Percentiles rank a stretch among this genome's conserved stretches.
These are phyloP conservation scores for Citrus cavaleriei DNA, from an alignment of 345 rosid genomes.

Conservation along the genomic window DNA sequence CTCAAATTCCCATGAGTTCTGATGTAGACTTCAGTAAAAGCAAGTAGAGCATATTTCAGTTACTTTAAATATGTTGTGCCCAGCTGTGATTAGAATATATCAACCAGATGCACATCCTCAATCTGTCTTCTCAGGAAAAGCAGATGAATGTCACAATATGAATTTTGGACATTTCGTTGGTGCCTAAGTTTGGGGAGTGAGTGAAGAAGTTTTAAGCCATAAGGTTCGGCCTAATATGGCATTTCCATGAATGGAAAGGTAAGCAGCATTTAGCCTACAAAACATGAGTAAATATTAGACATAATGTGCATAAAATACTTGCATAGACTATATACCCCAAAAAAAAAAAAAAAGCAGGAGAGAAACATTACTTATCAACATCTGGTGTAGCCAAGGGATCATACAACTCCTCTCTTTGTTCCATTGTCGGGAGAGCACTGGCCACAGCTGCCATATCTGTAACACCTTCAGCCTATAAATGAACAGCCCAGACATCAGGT, in stretches of 20 bases:
- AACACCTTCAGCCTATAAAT: slow-evolving; percentile 66
- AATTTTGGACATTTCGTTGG: not conserved
- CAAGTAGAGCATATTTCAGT: too few species aligned
- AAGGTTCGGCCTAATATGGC: slow-evolving; percentile 66
- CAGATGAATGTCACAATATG: not conserved
- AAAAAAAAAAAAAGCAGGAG: not conserved
- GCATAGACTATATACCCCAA: too few species aligned
- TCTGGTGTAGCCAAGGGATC: slow-evolving; percentile 89
- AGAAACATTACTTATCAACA: slow-evolving; percentile 62
- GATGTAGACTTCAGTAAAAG: not conserved
- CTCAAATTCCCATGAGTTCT: not conserved
- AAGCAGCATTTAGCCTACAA: slow-evolving; percentile 71
- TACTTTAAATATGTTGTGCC: too few species aligned
- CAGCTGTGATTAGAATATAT: not conserved
- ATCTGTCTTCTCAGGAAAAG: not conserved
- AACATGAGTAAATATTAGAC: slow-evolving; percentile 17
- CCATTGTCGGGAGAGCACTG: slow-evolving; percentile 48
- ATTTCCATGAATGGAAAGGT: slow-evolving; percentile 74
- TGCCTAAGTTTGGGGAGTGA: slow-evolving; percentile 38
- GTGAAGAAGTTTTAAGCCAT: slow-evolving; percentile 63
- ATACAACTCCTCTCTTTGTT: slow-evolving; percentile 64
- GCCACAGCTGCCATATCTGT: slow-evolving; percentile 48
- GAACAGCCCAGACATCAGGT: not conserved
- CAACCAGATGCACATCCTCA: not conserved
- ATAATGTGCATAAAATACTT: slow-evolving; percentile 5